These are phyloP conservation scores for Populus simonii DNA, from an alignment of 345 rosid species.

Conservation along the genomic window DNA sequence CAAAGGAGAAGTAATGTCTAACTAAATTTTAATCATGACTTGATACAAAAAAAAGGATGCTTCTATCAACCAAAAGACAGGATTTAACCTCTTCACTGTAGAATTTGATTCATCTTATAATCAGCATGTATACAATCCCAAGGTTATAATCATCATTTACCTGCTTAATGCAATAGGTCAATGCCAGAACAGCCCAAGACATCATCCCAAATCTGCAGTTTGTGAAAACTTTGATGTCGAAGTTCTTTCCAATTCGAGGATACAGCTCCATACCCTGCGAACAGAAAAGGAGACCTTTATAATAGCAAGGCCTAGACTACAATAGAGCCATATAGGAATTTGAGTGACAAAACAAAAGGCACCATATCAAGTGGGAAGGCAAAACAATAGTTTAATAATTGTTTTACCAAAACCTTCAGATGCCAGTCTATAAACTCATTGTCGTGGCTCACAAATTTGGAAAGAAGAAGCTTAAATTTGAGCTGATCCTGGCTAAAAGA, in stretches of 20 bases:
- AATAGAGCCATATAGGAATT: neutral
- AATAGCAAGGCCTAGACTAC: constrained; percentile 12
- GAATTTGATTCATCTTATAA: neutral
- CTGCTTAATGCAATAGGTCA: constrained; percentile 99
- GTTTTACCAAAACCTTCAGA: neutral
- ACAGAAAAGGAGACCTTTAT: constrained; percentile 16
- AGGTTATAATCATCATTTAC: constrained; percentile 30
- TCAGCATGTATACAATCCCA: neutral
- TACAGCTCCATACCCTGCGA: constrained; percentile 96
- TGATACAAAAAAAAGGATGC: neutral
- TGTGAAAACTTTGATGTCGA: constrained; percentile 95
- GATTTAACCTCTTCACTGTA: neutral
- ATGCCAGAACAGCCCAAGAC: constrained; percentile 98
- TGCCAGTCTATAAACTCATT: neutral
- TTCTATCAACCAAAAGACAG: neutral
- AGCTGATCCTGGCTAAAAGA: neutral
- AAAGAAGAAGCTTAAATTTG: neutral
- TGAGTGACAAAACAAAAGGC: neutral
- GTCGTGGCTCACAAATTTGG: neutral
- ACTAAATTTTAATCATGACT: neutral
- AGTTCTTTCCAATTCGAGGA: constrained; percentile 94
- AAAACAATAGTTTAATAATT: neutral
- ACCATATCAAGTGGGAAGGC: neutral
- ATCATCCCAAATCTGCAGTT: constrained; percentile 99
- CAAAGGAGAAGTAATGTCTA: neutral